Evolutionary conservation across 2,329 filamentous ascomycete species (phyloP), one percentile per base, ranked within the genome.

Genomic region (Falciphora oryzae): DNA sequence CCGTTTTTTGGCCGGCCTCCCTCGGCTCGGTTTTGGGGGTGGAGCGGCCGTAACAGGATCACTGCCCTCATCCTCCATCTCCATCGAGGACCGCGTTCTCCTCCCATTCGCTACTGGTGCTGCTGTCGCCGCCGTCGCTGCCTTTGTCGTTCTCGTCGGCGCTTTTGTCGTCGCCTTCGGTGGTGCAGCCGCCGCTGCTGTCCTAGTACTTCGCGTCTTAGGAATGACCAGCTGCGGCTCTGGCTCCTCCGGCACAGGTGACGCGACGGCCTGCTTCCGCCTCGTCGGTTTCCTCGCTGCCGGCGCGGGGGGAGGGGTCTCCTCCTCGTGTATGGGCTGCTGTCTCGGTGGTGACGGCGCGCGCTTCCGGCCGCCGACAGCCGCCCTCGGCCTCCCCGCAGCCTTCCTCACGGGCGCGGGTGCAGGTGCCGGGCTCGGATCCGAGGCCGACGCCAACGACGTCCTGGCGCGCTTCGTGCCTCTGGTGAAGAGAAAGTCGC

Each of bases 401-500:
- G 73, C 72, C 70, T 80, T 81, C 72, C 81, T 83, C 56, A 75
- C 69, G 65, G 75, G 73, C 65, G 76, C 64, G 78, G 77, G 69
- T 75, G 76, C 67, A 75, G 75, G 73, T 59, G 72, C 71, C 44
- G 71, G 71, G 16, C 74, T 69, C 31, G 75, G 74, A 65, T 81
- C 78, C 58, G 75, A 63, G 72, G 77, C 61, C 78, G 77, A 22
- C 22, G 68, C 74, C 65, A 82, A 78, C 65, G 81, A 81, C 58
- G 84, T 83, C 77, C 89, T 92, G 66, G 82, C 81, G 71, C 85
- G 78, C 72, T 90, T 90, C 14, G 87, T 80, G 67, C 83, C 87
- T 69, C 90, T 85, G 68, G 88, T 86, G 74, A 93, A 93, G 65
- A 86, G 81, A 70, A 93, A 93, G 67, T 91, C 91, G 70, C 90